Base-by-base conservation (phyloP, 106 monocot genomes). In the Dactylorhiza incarnata region DNA sequence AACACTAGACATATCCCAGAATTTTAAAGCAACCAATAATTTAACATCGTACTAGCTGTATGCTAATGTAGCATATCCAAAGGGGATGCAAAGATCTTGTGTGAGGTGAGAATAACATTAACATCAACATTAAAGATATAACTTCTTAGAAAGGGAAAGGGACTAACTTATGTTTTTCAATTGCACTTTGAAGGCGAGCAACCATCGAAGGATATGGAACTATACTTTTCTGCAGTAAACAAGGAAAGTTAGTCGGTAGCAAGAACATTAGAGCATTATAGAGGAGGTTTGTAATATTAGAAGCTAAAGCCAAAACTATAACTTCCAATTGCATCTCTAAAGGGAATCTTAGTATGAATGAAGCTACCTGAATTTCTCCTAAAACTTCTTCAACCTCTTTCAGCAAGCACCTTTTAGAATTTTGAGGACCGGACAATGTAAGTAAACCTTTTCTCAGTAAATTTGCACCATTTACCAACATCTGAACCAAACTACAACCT, bases 91-190 rank as follows among this genome's bases (percentile, higher is more conserved):
- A 66, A 24, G 66, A 66, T 23, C 37, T 62, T 62, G 24, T 14
- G 66, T 66, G 14, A 66, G 9, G 13, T 66, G 26, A 37, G 26
- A 1, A 26, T 37, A 12, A 66, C 13, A 24, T 26, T 26, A 0
- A 5, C 66, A 66, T 43, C 7, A 72, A 59, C 22, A 6, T 59
- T 29, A 56, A 56, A 55, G 17, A 20, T 1, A 46, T 0, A 62
- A 59, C 47, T 13, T 14, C 22, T 46, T 66, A 68, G 44, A 10
- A 56, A 46, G 52, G 25, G 4, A 47, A 56, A 15, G 22, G 72
- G 14, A 88, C 86, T 82, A 81, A 92, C 92, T 83, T 53, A 74
- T 92, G 92, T 65, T 83, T 86, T 55, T 73, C 68, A 19, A 87
- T 85, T 55, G 89, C 82, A 79, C 81, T 63, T 81, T 81, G 84